Evolutionary conservation across 2,329 filamentous ascomycete genomes (phyloP), one percentile per base, ranked within the genome.

Genomic region (Cladophialophora exuberans): DNA sequence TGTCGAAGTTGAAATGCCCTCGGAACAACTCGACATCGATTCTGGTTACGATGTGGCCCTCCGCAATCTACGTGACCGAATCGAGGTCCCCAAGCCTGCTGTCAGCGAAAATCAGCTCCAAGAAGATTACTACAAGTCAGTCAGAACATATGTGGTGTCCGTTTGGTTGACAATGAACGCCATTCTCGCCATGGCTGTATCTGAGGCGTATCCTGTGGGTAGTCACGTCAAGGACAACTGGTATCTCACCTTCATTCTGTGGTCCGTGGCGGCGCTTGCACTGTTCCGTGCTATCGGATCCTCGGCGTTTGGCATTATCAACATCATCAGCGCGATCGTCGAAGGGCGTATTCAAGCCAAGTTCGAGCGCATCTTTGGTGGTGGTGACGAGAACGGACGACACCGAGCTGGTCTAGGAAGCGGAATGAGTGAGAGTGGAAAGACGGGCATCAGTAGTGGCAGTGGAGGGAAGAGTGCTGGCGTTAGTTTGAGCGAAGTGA

Each of bases 61-160:
- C 22, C 89, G 94, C 60, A 99, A 99, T 71, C 87, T 99, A 4
- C 89, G 94, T 47, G 94, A 99, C 69, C 83, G 94, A 39, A 80
- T 99, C 65, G 91, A 96, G 70, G 93, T 97, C 0, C 79, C 88
- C 9, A 70, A 73, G 10, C 71, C 81, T 0, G 72, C 77, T 0
- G 65, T 84, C 13, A 85, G 83, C 38, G 93, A 97, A 65, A 79
- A 83, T 0, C 94, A 97, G 74, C 76, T 91, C 73, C 94, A 99
- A 72, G 94, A 99, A 72, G 94, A 99, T 74, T 99, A 99, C 81
- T 99, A 99, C 81, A 90, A 92, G 71, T 90, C 88, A 35, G 94
- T 99, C 48, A 86, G 94, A 51, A 99, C 94, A 0, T 99, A 99
- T 84, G 95, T 99, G 86, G 94, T 99, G 10, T 85, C 96, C 38